These are phyloP conservation scores for Maudiozyma serrabonitensis DNA, from an alignment of 805 yeast species.

Conservation along the genomic window DNA sequence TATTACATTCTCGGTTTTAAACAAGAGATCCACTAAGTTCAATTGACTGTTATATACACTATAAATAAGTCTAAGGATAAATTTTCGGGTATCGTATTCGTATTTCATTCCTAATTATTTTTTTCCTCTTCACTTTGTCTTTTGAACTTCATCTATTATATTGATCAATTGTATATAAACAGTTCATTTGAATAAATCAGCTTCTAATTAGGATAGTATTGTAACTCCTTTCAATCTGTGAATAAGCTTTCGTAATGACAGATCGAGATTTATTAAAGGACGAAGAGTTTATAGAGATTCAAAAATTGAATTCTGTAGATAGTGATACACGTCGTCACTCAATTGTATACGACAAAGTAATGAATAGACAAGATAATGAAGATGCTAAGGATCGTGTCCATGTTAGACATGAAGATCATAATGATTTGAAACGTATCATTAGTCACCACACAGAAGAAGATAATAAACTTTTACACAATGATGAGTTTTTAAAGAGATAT, in stretches of 20 bases:
- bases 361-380: background rate
- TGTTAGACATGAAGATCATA: background rate
- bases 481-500: slow-evolving; percentile 6
- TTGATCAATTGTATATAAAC: too few relatives aligned
- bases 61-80: too few relatives aligned
- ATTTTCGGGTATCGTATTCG: too few relatives aligned
- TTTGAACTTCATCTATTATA: too few relatives aligned
- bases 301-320: slow-evolving; percentile 16
- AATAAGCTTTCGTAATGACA: slow-evolving; percentile 5
- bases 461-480: background rate
- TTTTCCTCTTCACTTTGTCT: too few relatives aligned
- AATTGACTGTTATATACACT: too few relatives aligned
- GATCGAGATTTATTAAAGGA: slow-evolving; percentile 14
- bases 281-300: slow-evolving; percentile 19
- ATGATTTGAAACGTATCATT: background rate
- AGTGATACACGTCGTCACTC: slow-evolving; percentile 9
- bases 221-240: too few relatives aligned
- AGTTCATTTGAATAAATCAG: too few relatives aligned
- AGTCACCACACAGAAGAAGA: background rate
- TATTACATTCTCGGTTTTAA: too few relatives aligned
- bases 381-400: background rate
- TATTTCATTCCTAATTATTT: too few relatives aligned
- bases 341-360: slow-evolving; percentile 8
- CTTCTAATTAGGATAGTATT: too few relatives aligned
- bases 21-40: too few relatives aligned